These are phyloP conservation scores for Thymus quinquecostatus DNA, from an alignment of 257 asterid genomes.

Conservation along the genomic window DNA sequence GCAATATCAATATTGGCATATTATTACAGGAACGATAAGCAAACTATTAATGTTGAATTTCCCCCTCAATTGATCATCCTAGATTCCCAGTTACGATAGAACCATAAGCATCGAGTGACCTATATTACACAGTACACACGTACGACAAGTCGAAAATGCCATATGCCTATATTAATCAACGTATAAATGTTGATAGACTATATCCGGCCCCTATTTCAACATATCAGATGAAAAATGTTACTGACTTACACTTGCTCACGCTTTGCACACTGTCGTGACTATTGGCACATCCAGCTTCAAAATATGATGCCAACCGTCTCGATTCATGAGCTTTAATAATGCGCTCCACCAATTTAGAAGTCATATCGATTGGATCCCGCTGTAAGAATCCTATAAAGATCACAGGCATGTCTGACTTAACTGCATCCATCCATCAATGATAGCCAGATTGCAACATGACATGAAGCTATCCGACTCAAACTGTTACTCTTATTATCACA, in stretches of 20 bases:
- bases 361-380: constrained; percentile 50
- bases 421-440: constrained; percentile 11
- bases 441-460: background rate
- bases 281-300: constrained; percentile 67
- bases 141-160: constrained; percentile 18
- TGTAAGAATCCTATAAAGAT: constrained; percentile 50
- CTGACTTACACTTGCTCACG: constrained; percentile 70
- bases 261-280: constrained; percentile 49
- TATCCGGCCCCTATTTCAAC: background rate
- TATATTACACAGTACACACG: background rate
- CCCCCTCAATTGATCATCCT: constrained; percentile 4
- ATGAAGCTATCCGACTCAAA: constrained; percentile 2
- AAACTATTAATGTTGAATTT: background rate
- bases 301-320: constrained; percentile 57
- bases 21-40: background rate
- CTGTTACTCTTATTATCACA: background rate
- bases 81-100: background rate
- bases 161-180: background rate
- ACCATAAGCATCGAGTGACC: background rate
- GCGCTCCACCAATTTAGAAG: constrained; percentile 49
- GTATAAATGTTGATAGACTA: background rate
- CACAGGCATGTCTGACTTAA: constrained; percentile 12
- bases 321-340: constrained; percentile 61
- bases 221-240: background rate
- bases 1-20: background rate